phyloP scores from a whole-genome alignment of 2,329 filamentous ascomycete species.

The Aspergillus sclerotialis region DNA sequence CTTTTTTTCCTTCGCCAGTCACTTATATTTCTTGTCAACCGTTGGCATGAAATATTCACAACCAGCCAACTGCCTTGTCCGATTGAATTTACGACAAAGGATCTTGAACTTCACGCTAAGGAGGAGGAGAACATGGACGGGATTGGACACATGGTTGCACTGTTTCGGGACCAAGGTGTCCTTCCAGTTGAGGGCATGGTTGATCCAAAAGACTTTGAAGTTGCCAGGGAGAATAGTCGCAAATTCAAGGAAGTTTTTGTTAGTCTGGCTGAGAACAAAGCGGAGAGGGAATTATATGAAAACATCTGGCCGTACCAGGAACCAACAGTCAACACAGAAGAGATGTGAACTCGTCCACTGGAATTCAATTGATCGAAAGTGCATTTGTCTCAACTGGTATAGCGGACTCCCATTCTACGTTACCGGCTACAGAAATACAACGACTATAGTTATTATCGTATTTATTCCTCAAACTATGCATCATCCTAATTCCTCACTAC shows the following conservation, averaged over 20 bases:
- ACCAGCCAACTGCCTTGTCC: conserved; percentile 10
- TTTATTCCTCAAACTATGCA: not conserved
- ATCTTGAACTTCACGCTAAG: conserved; percentile 16
- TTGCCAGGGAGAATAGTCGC: conserved; percentile 6
- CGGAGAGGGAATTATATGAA: conserved; percentile 14
- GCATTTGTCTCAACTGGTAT: no score
- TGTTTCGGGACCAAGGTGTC: conserved; percentile 17
- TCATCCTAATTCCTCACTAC: not conserved
- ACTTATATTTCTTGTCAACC: conserved; percentile 15
- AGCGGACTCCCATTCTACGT: no score
- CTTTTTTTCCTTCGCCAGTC: conserved; percentile 26
- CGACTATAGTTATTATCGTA: no score
- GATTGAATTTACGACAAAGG: conserved; percentile 15
- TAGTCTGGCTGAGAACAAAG: conserved; percentile 14
- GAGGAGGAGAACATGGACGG: conserved; percentile 25
- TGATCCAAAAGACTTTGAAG: conserved; percentile 2
- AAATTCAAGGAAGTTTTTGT: conserved; percentile 20
- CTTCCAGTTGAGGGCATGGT: conserved; percentile 23
- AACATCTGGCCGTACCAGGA: conserved; percentile 22
- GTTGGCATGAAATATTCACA: conserved; percentile 16
- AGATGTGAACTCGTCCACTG: no score
- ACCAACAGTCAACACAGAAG: no score
- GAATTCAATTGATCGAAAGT: no score
- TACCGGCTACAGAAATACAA: no score
- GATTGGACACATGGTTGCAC: conserved; percentile 17